phyloP scores from a whole-genome alignment of 2,329 filamentous ascomycete genomes.

The Botryosphaeria dothidea region DNA sequence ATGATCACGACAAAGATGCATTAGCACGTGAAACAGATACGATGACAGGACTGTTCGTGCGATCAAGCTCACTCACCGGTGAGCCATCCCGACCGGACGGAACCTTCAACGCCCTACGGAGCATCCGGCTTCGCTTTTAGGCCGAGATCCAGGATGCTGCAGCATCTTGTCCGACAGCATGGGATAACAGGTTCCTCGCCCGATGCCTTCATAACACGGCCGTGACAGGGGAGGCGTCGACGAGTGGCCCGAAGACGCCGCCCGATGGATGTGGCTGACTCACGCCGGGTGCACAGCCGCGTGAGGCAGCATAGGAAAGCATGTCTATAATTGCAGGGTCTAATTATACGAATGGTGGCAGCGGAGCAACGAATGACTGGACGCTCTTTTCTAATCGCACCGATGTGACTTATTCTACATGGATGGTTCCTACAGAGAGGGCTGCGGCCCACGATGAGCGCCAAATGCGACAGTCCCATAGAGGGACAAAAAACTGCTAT shows the following conservation, averaged over 20 bases:
- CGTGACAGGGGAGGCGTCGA: neutral
- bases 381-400: neutral
- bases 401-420: neutral
- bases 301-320: neutral
- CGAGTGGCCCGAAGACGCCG: neutral
- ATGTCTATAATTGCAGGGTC: constrained; percentile 6
- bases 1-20: neutral
- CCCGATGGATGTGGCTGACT: neutral
- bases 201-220: neutral
- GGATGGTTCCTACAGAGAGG: no score
- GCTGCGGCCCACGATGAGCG: no score
- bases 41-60: neutral
- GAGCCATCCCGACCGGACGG: neutral
- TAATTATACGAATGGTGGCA: neutral
- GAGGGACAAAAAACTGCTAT: no score
- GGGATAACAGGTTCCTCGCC: neutral
- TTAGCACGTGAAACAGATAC: neutral
- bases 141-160: constrained; percentile 5
- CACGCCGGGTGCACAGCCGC: neutral
- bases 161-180: neutral
- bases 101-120: neutral
- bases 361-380: neutral
- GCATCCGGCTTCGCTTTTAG: constrained; percentile 14
- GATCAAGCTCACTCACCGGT: neutral
- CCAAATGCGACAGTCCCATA: no score